phyloP scores from a whole-genome alignment of 1,284 basidiomycete genomes.

The Ganoderma sinense region DNA sequence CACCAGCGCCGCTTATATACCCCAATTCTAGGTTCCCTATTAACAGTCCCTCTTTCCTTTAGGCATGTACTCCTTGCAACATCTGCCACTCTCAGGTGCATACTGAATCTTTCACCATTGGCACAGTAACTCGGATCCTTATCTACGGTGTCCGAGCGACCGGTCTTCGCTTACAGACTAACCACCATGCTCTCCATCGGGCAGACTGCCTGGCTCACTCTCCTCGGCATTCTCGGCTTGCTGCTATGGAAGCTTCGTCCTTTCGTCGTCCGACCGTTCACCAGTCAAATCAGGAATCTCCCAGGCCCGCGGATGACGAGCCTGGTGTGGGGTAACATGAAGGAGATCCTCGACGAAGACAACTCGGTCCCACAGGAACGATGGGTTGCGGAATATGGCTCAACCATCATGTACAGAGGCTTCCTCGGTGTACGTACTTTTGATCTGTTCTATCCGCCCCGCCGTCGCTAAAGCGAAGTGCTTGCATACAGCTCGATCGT shows the following conservation, averaged over 20 bases:
- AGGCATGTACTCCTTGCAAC: neutral
- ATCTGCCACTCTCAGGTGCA: neutral
- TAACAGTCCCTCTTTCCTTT: neutral
- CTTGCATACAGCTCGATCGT: constrained; percentile 42
- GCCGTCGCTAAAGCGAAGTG: neutral
- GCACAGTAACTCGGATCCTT: neutral
- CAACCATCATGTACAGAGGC: constrained; percentile 53
- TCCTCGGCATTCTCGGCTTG: constrained; percentile 1
- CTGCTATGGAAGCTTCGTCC: constrained; percentile 20
- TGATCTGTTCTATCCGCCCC: neutral
- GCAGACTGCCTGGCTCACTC: neutral
- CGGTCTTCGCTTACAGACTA: neutral
- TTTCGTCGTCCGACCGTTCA: constrained; percentile 32
- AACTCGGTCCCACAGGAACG: constrained; percentile 54
- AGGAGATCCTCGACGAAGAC: constrained; percentile 48
- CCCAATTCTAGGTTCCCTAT: neutral
- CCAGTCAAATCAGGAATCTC: constrained; percentile 53
- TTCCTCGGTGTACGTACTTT: constrained; percentile 52
- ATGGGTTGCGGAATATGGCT: constrained; percentile 65
- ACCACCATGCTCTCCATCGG: neutral
- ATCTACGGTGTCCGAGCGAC: neutral
- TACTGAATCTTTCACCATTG: neutral
- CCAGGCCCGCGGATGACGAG: constrained; percentile 59
- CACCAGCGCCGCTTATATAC: neutral
- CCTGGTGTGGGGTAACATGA: constrained; percentile 61